A percentile compares a stretch with the other conserved stretches of the same genome.
Conservation (phyloP, 1,139 yeast genomes). For the Hemisphaericaspora subhashii region DNA sequence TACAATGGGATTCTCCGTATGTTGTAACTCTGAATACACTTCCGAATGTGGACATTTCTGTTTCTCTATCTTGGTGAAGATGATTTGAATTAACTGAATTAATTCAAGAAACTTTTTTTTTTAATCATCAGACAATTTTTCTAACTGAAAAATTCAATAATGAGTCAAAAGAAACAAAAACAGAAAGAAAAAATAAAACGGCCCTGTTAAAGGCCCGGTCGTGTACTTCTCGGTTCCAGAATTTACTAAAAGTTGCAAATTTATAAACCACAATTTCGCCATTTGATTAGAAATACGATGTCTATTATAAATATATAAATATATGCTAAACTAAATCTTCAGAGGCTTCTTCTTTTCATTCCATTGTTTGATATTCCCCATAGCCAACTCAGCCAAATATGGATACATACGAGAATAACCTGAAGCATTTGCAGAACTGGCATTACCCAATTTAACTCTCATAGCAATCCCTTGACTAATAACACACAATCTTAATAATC, state of each 20-base stretch:
- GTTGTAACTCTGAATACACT: constrained; percentile 71
- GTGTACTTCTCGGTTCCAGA: too few relatives aligned
- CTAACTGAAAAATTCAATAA: background rate
- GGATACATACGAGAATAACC: constrained; percentile 46
- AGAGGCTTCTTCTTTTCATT: constrained; percentile 2
- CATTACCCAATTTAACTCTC: constrained; percentile 56
- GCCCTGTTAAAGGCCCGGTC: background rate
- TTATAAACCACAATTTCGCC: background rate
- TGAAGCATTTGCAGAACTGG: constrained; percentile 58
- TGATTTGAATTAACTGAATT: background rate
- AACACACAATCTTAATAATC: constrained; percentile 57
- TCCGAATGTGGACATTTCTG: constrained; percentile 51
- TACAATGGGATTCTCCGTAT: constrained; percentile 97
- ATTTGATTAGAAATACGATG: too few relatives aligned
- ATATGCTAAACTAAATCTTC: background rate
- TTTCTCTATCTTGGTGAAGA: too few relatives aligned
- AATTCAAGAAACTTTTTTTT: background rate
- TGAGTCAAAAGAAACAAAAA: constrained; percentile 6
- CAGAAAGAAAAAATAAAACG: background rate
- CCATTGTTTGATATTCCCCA: constrained; percentile 16
- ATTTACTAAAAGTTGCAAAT: background rate
- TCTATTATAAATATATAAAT: background rate
- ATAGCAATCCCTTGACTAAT: constrained; percentile 71
- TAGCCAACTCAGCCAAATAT: constrained; percentile 41
- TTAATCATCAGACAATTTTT: background rate